Evolutionary conservation across 148 eudicot species (phyloP), one percentile per base, ranked within the genome.

Genomic region (Simmondsia chinensis): DNA sequence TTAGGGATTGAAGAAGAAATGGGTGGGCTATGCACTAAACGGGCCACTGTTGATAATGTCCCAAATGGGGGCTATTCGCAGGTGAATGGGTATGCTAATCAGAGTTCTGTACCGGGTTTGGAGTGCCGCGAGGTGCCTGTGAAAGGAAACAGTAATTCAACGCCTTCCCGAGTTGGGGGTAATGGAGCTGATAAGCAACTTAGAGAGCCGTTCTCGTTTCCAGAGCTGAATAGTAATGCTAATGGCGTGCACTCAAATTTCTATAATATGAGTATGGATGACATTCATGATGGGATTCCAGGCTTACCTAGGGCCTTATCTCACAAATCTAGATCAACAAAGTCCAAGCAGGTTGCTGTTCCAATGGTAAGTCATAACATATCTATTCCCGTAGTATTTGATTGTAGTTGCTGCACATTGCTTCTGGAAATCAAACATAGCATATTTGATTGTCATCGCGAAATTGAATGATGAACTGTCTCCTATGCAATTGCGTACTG

Each of bases 21-120:
- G 99, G 99, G 99, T 47, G 95, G 95, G 48, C 30, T 91, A 56
- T 85, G 95, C 66, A 82, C 99, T 14, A 85, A 63, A 67, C 79
- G 77, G 48, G 68, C 94, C 56, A 79, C 86, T 5, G 72, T 68
- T 28, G 89, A 85, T 46, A 50, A 75, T 68, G 55, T 70, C 29
- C 64, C 75, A 20, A 69, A 57, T 53, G 52, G 62, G 53, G 59
- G 52, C 43, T 50, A 68, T 42, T 65, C 88, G 11, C 87, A 74
- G 51, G 71, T 70, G 12, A 76, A 82, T 54, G 94, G 83, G 51
- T 71, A 60, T 23, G 20, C 48, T 33, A 57, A 21, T 38, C 33
- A 65, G 47, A 73, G 79, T 54, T 52, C 69, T 43, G 76, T 71
- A 31, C 19, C 66, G 52, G 57, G 68, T 27, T 41, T 53, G 63